These are phyloP conservation scores for Cylindrotheca closterium DNA, from an alignment of 108 stramenopile species.

Conservation along the genomic window DNA sequence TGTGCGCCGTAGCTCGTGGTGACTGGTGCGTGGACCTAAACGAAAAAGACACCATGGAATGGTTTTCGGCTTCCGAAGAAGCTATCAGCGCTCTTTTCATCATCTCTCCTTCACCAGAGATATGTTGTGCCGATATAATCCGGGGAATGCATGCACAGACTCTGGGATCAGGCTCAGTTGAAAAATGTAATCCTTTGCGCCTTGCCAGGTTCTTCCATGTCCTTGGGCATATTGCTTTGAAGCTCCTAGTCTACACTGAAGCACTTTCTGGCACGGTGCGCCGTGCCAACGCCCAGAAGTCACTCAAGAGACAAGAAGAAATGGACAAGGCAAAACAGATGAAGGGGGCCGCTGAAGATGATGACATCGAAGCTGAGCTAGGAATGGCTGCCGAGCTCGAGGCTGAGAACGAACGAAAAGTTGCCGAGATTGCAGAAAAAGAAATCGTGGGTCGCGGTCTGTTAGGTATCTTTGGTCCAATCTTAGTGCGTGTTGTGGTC, in stretches of 20 bases:
- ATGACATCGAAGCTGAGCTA: conserved; percentile 87
- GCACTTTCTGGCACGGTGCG: conserved; percentile 73
- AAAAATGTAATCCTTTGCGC: conserved; percentile 56
- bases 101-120: conserved; percentile 78
- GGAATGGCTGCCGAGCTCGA: conserved; percentile 82
- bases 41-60: conserved; percentile 64
- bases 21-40: conserved; percentile 82
- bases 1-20: conserved; percentile 76
- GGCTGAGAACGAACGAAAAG: conserved; percentile 78
- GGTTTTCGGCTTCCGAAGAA: conserved; percentile 92
- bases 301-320: conserved; percentile 79
- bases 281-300: conserved; percentile 72
- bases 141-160: conserved; percentile 58
- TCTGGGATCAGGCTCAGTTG: conserved; percentile 26
- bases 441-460: conserved; percentile 90
- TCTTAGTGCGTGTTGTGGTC: conserved; percentile 83
- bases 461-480: conserved; percentile 79
- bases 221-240: conserved; percentile 92
- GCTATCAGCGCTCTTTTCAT: conserved; percentile 80
- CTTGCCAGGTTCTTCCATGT: conserved; percentile 95
- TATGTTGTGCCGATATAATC: conserved; percentile 70
- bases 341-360: conserved; percentile 25
- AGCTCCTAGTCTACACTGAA: conserved; percentile 93
- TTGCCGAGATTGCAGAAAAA: conserved; percentile 87
- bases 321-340: conserved; percentile 46